These are phyloP conservation scores for Suhomyces yuchorum DNA, from an alignment of 1,139 yeast genomes.

Conservation along the genomic window DNA sequence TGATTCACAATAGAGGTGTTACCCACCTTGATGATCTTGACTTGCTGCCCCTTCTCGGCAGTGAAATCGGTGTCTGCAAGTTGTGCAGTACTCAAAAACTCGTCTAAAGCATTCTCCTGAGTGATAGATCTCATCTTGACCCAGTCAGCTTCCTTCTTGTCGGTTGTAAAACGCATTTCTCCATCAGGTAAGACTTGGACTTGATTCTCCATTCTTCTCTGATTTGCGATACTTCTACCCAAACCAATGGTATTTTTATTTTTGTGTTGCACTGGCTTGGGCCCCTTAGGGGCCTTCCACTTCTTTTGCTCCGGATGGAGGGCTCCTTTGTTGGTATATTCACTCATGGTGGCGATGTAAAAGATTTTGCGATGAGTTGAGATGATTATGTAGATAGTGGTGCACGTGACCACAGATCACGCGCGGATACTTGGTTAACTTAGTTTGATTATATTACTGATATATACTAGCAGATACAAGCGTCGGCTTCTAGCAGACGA, in stretches of 20 bases:
- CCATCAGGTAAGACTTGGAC: constrained; percentile 80
- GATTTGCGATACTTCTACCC: constrained; percentile 82
- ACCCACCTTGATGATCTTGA: constrained; percentile 79
- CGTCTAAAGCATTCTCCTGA: constrained; percentile 92
- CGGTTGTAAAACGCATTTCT: constrained; percentile 80
- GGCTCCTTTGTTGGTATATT: constrained; percentile 37
- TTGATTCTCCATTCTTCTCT: constrained; percentile 66
- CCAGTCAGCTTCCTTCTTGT: constrained; percentile 83
- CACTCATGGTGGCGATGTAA: constrained; percentile 13
- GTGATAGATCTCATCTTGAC: constrained; percentile 90
- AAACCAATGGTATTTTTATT: constrained; percentile 83
- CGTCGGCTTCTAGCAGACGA: not conserved
- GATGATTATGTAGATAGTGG: not conserved
- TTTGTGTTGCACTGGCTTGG: constrained; percentile 83
- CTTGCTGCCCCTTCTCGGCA: constrained; percentile 83
- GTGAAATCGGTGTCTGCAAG: constrained; percentile 95
- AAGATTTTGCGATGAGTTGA: constrained; percentile 8
- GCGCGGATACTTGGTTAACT: not conserved
- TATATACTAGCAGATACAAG: not conserved
- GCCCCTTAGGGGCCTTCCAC: constrained; percentile 80
- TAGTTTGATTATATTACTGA: not conserved
- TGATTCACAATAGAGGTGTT: constrained; percentile 53
- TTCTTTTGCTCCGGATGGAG: constrained; percentile 53
- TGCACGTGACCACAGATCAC: constrained; percentile 4
- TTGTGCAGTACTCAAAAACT: constrained; percentile 91